phyloP scores from a whole-genome alignment of 2,329 filamentous ascomycete genomes.

The Graphium sp. region DNA sequence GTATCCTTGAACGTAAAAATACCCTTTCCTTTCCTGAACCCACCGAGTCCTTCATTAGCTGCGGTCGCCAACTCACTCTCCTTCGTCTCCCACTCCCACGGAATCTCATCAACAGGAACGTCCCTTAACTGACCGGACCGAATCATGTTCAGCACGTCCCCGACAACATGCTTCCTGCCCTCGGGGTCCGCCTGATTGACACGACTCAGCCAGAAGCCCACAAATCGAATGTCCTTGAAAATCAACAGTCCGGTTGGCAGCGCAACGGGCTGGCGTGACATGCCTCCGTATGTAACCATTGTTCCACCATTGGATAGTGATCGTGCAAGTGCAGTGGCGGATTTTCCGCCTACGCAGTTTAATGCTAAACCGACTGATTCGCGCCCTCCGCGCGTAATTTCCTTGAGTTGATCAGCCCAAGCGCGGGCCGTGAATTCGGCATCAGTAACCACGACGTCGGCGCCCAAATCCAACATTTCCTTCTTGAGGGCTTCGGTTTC shows the following conservation, averaged over 20 bases:
- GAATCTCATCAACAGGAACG: constrained; percentile 64
- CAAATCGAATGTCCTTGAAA: constrained; percentile 79
- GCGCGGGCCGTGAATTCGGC: constrained; percentile 35
- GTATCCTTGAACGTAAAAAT: constrained; percentile 66
- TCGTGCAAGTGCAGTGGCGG: constrained; percentile 63
- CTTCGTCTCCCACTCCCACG: constrained; percentile 71
- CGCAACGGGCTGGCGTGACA: constrained; percentile 73
- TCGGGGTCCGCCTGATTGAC: constrained; percentile 66
- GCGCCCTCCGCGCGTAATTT: constrained; percentile 53
- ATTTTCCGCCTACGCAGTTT: constrained; percentile 88
- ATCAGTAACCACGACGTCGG: constrained; percentile 39
- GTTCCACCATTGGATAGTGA: constrained; percentile 50
- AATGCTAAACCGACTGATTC: constrained; percentile 62
- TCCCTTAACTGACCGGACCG: constrained; percentile 65
- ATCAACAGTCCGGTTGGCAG: constrained; percentile 77
- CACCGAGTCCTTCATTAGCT: constrained; percentile 68
- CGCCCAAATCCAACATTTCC: constrained; percentile 37
- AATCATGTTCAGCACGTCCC: constrained; percentile 65
- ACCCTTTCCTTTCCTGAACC: constrained; percentile 76
- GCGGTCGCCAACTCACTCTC: constrained; percentile 51
- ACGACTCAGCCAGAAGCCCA: constrained; percentile 86
- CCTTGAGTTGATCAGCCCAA: constrained; percentile 42
- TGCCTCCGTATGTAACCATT: constrained; percentile 88
- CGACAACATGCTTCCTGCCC: constrained; percentile 65
- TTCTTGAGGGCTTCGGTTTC: constrained; percentile 43